A percentile compares a stretch with the other conserved stretches of the same genome.
Evolutionary conservation across 495 filamentous ascomycete genomes (phyloP).

Genomic region (Aspergillus homomorphus): DNA sequence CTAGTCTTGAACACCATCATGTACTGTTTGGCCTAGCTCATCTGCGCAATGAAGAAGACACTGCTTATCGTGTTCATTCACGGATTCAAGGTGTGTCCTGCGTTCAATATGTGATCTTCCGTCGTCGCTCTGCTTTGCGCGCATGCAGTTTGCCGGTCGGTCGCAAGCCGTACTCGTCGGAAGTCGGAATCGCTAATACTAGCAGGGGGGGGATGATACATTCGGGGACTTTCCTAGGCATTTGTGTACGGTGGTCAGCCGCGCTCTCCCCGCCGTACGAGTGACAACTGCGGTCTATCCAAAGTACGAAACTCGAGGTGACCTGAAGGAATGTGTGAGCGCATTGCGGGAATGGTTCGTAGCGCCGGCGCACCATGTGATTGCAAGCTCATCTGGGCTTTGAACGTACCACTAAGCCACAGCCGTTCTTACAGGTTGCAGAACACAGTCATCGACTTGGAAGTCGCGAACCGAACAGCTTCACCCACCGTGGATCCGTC

Average conservation of each 20-base stretch:
- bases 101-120: background rate
- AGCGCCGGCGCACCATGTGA: background rate
- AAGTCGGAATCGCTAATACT: slow-evolving; percentile 9
- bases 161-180: background rate
- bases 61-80: slow-evolving; percentile 91
- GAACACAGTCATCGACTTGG: slow-evolving; percentile 89
- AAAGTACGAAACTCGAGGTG: slow-evolving; percentile 87
- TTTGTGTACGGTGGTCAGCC: slow-evolving; percentile 64
- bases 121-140: background rate
- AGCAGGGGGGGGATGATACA: slow-evolving; percentile 81
- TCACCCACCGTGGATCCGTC: slow-evolving; percentile 87
- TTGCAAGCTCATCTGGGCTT: background rate
- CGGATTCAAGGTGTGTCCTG: slow-evolving; percentile 79
- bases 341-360: slow-evolving; percentile 82
- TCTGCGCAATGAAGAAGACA: slow-evolving; percentile 71
- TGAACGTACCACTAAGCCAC: background rate
- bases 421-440: slow-evolving; percentile 61
- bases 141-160: background rate
- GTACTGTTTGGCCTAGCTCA: background rate
- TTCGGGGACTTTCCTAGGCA: slow-evolving; percentile 77
- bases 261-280: slow-evolving; percentile 69
- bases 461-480: slow-evolving; percentile 76
- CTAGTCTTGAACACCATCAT: background rate
- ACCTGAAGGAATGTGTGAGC: slow-evolving; percentile 73
- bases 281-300: slow-evolving; percentile 77